A percentile compares a stretch with the other conserved stretches of the same genome.
These are phyloP conservation scores for Eucalyptus pauciflora DNA, from an alignment of 345 rosid species.

Conservation along the genomic window DNA sequence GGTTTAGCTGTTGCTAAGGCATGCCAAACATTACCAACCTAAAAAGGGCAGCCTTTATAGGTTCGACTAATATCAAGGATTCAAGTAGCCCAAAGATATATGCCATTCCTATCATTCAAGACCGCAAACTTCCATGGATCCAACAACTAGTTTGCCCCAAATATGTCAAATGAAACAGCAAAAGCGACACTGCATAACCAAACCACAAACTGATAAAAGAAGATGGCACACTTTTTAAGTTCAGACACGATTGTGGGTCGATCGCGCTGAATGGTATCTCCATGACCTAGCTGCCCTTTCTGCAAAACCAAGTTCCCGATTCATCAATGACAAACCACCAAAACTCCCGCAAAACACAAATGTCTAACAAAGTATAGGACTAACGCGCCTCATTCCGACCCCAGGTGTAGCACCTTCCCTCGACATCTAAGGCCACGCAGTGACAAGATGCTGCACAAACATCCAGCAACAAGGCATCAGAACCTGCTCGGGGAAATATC, in stretches of 20 bases:
- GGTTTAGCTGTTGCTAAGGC: neutral
- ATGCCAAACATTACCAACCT: neutral
- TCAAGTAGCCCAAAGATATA: neutral
- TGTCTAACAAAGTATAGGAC: neutral
- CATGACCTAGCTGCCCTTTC: constrained; percentile 98
- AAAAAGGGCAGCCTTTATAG: neutral
- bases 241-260: constrained; percentile 89
- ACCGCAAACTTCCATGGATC: neutral
- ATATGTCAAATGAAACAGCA: neutral
- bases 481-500: neutral
- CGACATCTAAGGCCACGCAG: constrained; percentile 92
- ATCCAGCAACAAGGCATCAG: neutral
- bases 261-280: constrained; percentile 84
- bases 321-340: neutral
- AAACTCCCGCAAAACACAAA: neutral
- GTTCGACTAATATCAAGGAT: neutral
- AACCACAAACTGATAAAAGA: neutral
- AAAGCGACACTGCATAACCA: neutral
- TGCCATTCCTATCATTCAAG: neutral
- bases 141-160: neutral
- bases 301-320: constrained; percentile 13
- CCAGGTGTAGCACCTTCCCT: constrained; percentile 98
- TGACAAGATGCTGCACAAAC: constrained; percentile 68
- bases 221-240: constrained; percentile 56
- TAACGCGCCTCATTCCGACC: constrained; percentile 85